Base-by-base conservation (phyloP, 2,329 filamentous ascomycete genomes). In the Thelonectria rubi region DNA sequence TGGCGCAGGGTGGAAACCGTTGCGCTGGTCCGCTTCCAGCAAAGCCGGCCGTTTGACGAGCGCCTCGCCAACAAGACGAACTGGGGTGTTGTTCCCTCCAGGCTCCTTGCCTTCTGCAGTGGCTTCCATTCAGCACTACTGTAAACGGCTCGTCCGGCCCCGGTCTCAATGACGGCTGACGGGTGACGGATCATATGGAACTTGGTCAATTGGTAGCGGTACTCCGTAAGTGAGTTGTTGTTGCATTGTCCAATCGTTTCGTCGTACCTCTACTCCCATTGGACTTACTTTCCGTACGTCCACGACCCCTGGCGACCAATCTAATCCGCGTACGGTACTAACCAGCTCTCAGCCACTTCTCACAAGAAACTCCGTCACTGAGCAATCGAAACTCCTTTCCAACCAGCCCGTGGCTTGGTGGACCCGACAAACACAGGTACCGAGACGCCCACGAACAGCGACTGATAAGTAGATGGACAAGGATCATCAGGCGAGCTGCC, bases 401-500 rank as follows among this genome's bases (percentile, higher is more conserved):
- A 37, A 51, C 47, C 60, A 66, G 56, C 46, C 62, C 55, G 45
- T 63, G 42, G 57, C n/a, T 32, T 40, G 48, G 63, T 63, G 61
- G 68, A 59, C 48, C 63, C 55, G 57, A 58, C 51, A 24, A 54
- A 46, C 56, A 57, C 58, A 66, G 62, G 49, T 63, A 64, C 61
- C 60, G 64, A 67, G 54, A 66, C 65, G 65, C 37, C 26, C 62
- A 61, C 58, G 55, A 49, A 65, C 56, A 60, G 62, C 65, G 65
- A 68, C 62, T 67, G 67, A 69, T 70, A 72, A 64, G 66, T 70
- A 65, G 66, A 48, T 49, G 39, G 37, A 46, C 69, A 69, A 59
- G 69, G 69, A 65, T 72, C 67, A 69, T 71, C 69, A 72, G 68
- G 58, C 68, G 67, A 72, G 69, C 67, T 65, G 65, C 66, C 59